Evolutionary conservation across 192 early-diverging fungal species (phyloP).

Genomic region (Phycomyces nitens): DNA sequence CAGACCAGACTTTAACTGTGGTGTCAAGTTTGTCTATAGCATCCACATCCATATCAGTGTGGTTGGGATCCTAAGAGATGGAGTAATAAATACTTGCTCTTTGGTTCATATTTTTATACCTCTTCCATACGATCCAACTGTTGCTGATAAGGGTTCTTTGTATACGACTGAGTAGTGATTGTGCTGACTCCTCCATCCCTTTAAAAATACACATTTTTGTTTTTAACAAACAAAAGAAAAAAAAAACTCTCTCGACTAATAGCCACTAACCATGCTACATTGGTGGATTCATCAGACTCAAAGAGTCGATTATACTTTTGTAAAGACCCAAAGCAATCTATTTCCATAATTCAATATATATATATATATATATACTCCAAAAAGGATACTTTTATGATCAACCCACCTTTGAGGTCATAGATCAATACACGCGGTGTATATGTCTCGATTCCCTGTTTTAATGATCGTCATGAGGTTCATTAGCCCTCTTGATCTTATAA

Average conservation of each 20-base stretch:
- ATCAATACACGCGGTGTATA: constrained; percentile 77
- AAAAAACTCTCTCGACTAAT: too few species aligned
- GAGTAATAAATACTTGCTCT: background rate
- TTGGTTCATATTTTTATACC: background rate
- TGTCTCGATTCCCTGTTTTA: constrained; percentile 56
- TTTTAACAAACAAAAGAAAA: background rate
- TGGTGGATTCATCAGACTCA: background rate
- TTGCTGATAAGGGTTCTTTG: constrained; percentile 29
- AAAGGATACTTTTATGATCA: background rate
- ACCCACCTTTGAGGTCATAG: constrained; percentile 72
- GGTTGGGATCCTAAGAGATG: background rate
- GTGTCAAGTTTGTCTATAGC: constrained; percentile 44
- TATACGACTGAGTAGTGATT: background rate
- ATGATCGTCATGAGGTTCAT: background rate
- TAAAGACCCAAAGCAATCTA: constrained; percentile 30
- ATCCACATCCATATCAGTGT: constrained; percentile 4
- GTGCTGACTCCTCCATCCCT: constrained; percentile 28
- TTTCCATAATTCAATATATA: background rate
- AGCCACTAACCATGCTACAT: constrained; percentile 31
- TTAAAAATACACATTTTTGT: background rate
- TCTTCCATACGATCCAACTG: constrained; percentile 32
- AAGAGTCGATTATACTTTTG: constrained; percentile 36
- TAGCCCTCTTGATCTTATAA: background rate
- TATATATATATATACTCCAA: too few species aligned
- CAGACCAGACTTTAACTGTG: constrained; percentile 69